A percentile compares a stretch with the other conserved stretches of the same genome.
phyloP scores from a whole-genome alignment of 768 basidiomycete genomes.

The Rhodotorula taiwanensis region DNA sequence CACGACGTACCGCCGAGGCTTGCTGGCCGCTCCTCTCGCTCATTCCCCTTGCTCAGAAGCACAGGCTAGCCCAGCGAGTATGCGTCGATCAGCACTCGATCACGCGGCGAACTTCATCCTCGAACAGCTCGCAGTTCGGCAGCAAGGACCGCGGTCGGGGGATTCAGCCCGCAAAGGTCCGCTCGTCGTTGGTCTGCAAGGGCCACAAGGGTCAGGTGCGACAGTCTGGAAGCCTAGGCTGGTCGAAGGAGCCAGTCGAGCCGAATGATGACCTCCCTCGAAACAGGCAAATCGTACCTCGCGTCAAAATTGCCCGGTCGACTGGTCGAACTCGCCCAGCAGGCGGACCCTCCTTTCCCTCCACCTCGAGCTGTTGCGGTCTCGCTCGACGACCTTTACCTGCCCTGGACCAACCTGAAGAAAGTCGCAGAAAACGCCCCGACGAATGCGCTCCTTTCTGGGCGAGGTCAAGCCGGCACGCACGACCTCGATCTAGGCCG shows the following conservation, averaged over 20 bases:
- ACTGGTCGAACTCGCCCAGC: conserved; percentile 46
- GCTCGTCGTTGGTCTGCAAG: not conserved
- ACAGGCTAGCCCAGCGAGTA: too few relatives aligned
- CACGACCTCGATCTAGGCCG: conserved; percentile 74
- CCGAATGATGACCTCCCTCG: too few relatives aligned
- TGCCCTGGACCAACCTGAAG: conserved; percentile 59
- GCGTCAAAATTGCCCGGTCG: conserved; percentile 64
- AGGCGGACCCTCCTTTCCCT: conserved; percentile 17
- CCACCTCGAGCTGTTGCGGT: conserved; percentile 41
- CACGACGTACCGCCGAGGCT: too few relatives aligned
- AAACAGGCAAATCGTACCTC: conserved; percentile 65
- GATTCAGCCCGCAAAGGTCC: conserved; percentile 1
- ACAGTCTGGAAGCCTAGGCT: not conserved
- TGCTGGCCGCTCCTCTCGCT: too few relatives aligned
- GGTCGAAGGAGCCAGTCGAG: too few relatives aligned
- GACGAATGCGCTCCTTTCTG: conserved; percentile 61
- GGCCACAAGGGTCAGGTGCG: not conserved
- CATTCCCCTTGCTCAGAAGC: too few relatives aligned
- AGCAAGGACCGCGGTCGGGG: not conserved
- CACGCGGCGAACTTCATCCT: too few relatives aligned
- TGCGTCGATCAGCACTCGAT: too few relatives aligned
- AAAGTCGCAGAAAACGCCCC: conserved; percentile 55
- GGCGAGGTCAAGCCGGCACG: conserved; percentile 88
- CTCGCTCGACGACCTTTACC: conserved; percentile 61
- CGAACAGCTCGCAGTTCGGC: too few relatives aligned